phyloP scores from a whole-genome alignment of 108 stramenopile species.

The Seminavis robusta region DNA sequence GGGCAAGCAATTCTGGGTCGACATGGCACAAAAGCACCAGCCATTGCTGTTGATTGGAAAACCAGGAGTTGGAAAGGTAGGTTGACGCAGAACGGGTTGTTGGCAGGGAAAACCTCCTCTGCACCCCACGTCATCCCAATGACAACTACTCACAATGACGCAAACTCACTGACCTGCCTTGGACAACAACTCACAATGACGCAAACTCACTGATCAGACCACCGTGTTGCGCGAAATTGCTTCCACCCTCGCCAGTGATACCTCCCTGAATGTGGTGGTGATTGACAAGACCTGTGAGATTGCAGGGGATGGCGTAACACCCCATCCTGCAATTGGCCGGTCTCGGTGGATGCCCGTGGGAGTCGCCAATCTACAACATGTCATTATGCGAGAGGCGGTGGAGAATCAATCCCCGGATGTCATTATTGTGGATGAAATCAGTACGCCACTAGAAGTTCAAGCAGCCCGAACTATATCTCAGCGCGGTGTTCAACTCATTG shows the following conservation, averaged over 20 bases:
- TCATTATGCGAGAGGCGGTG: slow-evolving; percentile 44
- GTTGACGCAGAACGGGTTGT: no score
- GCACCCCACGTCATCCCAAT: no score
- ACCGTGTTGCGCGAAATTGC: slow-evolving; percentile 33
- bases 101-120: no score
- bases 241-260: slow-evolving; percentile 8
- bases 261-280: slow-evolving; percentile 30
- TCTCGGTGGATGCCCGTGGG: slow-evolving; percentile 44
- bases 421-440: slow-evolving; percentile 55
- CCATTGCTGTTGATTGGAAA: no score
- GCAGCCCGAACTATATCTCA: slow-evolving; percentile 33
- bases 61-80: no score
- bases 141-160: no score
- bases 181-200: no score
- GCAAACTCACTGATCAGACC: no score
- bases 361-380: slow-evolving; percentile 14
- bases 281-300: slow-evolving; percentile 53
- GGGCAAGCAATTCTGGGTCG: no score
- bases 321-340: slow-evolving; percentile 34
- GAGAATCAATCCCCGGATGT: slow-evolving; percentile 52
- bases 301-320: slow-evolving; percentile 37
- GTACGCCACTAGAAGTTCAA: slow-evolving; percentile 31
- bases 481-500: slow-evolving; percentile 46
- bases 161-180: no score
- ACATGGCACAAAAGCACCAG: no score